Evolutionary conservation across 306 rosid species (phyloP), one percentile per base, ranked within the genome.

Genomic region (Lathyrus sativus): DNA sequence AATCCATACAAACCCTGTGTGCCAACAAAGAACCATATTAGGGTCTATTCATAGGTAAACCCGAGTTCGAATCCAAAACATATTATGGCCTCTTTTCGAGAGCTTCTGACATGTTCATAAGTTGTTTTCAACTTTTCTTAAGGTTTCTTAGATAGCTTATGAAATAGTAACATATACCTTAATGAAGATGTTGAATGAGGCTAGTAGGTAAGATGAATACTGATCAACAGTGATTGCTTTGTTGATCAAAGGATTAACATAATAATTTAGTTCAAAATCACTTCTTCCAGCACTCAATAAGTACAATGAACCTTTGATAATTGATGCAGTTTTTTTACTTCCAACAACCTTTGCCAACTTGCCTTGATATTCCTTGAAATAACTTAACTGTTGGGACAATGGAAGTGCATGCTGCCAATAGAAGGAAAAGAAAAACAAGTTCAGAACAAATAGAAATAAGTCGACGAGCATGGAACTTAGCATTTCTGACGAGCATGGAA

Each of bases 261-360:
- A 95, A 73, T 95, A 95, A 66, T 95, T 95, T 85, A 88, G 97
- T 55, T 88, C 68, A 75, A 82, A 91, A 67, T 95, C 99, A 71
- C 92, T 83, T 54, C 79, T 91, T 0, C 97, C 96, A 70, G 90
- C 96, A 73, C 96, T 89, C 74, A 95, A 51, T 41, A 95, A 4
- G 68, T 90, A 95, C 46, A 95, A 67, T 11, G 89, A 82, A 12
- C 81, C 92, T 63, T 88, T 85, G 75, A 88, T 73, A 9, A 91
- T 88, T 58, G 87, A 78, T 35, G 86, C 91, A 45, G 96, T 83
- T 65, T 90, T 95, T 14, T 53, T 64, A 55, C 79, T 84, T 3
- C 96, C 99, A 45, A 95, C 97, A 37, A 95, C 91, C 50, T 88
- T 70, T n/a, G 83, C 78, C 22, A 95, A 84, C 87, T 95, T 91